phyloP scores from a whole-genome alignment of 345 rosid species.

The Eucalyptus cloeziana region DNA sequence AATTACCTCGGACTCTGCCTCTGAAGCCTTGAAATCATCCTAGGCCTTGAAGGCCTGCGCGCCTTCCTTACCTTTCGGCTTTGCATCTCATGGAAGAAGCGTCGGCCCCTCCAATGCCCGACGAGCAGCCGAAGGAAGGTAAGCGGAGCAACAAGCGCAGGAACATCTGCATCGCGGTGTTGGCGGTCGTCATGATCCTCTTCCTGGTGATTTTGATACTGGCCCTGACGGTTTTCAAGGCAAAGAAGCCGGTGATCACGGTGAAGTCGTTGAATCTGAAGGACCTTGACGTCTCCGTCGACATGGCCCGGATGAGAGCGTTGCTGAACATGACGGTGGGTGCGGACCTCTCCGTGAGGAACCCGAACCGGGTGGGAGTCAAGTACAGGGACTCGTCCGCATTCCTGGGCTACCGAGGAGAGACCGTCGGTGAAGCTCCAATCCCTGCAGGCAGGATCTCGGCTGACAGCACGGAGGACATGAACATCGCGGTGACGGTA shows the following conservation, averaged over 20 bases:
- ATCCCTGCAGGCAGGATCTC: conserved; percentile 36
- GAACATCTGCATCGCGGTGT: conserved; percentile 19
- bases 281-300: conserved; percentile 12
- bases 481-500: conserved; percentile 39
- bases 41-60: neutral
- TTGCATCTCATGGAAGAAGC: neutral
- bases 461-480: conserved; percentile 12
- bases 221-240: conserved; percentile 56
- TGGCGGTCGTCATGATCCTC: neutral
- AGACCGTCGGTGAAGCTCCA: conserved; percentile 43
- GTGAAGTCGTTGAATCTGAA: conserved; percentile 27
- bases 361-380: conserved; percentile 53
- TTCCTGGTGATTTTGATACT: conserved; percentile 23
- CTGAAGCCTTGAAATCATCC: neutral
- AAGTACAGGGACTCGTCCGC: conserved; percentile 25
- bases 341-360: conserved; percentile 34
- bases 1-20: neutral
- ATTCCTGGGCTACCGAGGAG: conserved; percentile 37
- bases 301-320: conserved; percentile 1
- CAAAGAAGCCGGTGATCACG: conserved; percentile 28
- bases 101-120: neutral
- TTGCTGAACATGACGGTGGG: conserved; percentile 36
- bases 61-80: neutral
- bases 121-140: neutral
- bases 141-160: neutral